phyloP scores from a whole-genome alignment of 768 basidiomycete species.

The Mycena vulgaris region DNA sequence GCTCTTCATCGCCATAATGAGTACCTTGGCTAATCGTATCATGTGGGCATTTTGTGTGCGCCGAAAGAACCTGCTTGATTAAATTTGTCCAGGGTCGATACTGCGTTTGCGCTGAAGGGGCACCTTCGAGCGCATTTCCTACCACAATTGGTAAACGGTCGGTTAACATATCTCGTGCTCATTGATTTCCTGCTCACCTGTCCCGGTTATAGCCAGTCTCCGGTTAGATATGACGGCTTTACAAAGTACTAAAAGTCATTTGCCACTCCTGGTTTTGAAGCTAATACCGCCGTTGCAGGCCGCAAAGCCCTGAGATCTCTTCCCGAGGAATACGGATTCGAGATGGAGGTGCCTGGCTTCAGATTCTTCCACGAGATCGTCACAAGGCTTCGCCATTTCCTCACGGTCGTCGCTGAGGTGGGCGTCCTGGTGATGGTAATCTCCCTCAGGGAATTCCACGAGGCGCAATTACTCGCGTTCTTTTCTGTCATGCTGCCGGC shows the following conservation, averaged over 20 bases:
- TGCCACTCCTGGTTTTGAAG: background rate
- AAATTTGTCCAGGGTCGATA: slow-evolving; percentile 32
- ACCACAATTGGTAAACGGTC: slow-evolving; percentile 57
- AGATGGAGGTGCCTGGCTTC: slow-evolving; percentile 24
- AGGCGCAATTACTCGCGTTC: slow-evolving; percentile 44
- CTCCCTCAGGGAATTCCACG: slow-evolving; percentile 30
- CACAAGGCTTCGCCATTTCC: slow-evolving; percentile 27
- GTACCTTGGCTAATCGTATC: slow-evolving; percentile 40
- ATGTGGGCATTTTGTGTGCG: slow-evolving; percentile 18
- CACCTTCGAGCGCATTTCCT: slow-evolving; percentile 56
- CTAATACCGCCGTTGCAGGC: slow-evolving; percentile 22
- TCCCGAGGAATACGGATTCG: slow-evolving; percentile 24
- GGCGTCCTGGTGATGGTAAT: slow-evolving; percentile 33
- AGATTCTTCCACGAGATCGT: slow-evolving; percentile 33
- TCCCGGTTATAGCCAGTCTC: slow-evolving; percentile 43
- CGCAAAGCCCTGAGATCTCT: slow-evolving; percentile 17
- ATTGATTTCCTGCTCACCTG: background rate
- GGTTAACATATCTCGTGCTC: background rate
- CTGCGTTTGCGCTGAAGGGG: slow-evolving; percentile 43
- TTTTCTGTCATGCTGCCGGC: slow-evolving; percentile 48
- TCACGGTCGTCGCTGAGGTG: slow-evolving; percentile 27
- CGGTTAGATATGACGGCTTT: slow-evolving; percentile 38
- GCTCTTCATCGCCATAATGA: slow-evolving; percentile 45
- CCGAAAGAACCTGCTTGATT: background rate
- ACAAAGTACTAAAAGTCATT: slow-evolving; percentile 34